These are phyloP conservation scores for Beauveria brongniartii DNA, from an alignment of 2,329 filamentous ascomycete species.

Conservation along the genomic window DNA sequence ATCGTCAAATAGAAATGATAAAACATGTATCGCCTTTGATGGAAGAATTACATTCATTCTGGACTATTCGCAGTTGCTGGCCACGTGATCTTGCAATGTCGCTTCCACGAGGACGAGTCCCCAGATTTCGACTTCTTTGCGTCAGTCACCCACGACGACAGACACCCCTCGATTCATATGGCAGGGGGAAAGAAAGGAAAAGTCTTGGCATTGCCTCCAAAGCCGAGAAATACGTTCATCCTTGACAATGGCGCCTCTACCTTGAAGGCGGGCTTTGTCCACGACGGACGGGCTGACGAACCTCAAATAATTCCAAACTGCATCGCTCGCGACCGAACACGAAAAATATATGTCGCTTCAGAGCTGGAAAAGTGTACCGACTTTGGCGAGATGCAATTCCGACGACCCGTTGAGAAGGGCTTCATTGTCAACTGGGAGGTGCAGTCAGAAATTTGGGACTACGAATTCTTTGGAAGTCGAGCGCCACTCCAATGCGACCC, in stretches of 20 bases:
- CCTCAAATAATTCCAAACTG: conserved; percentile 80
- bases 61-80: background rate
- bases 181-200: conserved; percentile 45
- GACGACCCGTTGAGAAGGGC: conserved; percentile 86
- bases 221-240: conserved; percentile 64
- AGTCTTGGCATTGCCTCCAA: conserved; percentile 34
- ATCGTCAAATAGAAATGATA: background rate
- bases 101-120: background rate
- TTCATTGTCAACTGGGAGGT: conserved; percentile 96
- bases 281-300: conserved; percentile 34
- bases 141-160: background rate
- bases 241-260: conserved; percentile 90
- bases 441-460: conserved; percentile 92
- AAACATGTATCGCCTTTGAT: background rate
- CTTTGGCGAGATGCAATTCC: conserved; percentile 80
- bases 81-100: conserved; percentile 1
- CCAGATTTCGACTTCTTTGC: background rate
- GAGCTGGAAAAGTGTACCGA: conserved; percentile 75
- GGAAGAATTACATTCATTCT: background rate
- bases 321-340: conserved; percentile 73
- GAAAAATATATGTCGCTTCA: conserved; percentile 69
- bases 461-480: conserved; percentile 67
- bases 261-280: conserved; percentile 79
- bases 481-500: conserved; percentile 66
- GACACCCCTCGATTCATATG: conserved; percentile 21